A percentile compares a stretch with the other conserved stretches of the same genome.
phyloP scores from a whole-genome alignment of 495 filamentous ascomycete species.

The Tricharina praecox region DNA sequence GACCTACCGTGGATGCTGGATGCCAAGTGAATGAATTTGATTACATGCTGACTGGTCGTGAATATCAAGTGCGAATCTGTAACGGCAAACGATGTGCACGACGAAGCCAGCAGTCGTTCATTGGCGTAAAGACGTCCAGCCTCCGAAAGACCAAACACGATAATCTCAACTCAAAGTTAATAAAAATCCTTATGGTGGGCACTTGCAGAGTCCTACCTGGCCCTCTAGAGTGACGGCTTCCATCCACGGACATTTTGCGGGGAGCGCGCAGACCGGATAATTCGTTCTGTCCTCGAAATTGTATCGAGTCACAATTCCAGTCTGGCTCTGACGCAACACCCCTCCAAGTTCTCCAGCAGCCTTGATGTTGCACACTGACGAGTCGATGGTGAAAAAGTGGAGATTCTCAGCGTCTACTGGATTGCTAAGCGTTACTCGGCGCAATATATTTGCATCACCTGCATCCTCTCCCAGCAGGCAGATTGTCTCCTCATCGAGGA shows the following conservation, averaged over 20 bases:
- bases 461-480: constrained; percentile 4
- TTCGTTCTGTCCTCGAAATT: constrained; percentile 15
- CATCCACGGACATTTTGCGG: constrained; percentile 37
- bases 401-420: not conserved
- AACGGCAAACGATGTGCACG: constrained; percentile 77
- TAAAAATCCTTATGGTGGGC: too few relatives aligned
- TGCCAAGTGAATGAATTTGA: constrained; percentile 78
- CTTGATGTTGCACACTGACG: not conserved
- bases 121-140: constrained; percentile 68
- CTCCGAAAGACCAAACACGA: constrained; percentile 48
- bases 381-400: not conserved
- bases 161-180: too few relatives aligned
- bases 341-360: not conserved
- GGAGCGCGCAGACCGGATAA: constrained; percentile 28
- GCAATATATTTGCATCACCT: not conserved
- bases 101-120: constrained; percentile 51
- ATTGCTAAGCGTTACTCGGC: not conserved
- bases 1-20: constrained; percentile 46
- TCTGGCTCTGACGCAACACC: constrained; percentile 25
- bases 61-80: constrained; percentile 74
- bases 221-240: constrained; percentile 27
- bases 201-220: constrained; percentile 15
- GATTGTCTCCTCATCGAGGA: constrained; percentile 20
- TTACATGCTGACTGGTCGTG: constrained; percentile 74
- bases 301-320: constrained; percentile 26